Conservation (phyloP, 495 filamentous ascomycete species). For the Aspergillus haitiensis region DNA sequence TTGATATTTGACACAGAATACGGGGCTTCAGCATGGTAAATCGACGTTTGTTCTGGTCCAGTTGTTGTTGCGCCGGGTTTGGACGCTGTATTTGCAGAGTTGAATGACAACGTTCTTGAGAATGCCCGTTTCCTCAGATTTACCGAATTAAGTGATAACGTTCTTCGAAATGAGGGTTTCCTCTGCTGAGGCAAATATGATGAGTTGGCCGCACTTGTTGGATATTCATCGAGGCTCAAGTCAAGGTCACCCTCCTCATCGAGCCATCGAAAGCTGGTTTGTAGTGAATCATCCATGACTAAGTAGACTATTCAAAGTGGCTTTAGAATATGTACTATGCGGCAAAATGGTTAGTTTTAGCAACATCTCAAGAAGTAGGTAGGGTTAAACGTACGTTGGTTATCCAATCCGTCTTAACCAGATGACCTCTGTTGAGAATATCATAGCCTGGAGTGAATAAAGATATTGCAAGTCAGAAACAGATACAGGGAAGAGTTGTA, state of each 20-base stretch:
- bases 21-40: slow-evolving; percentile 20
- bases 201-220: slow-evolving; percentile 42
- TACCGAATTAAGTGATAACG: slow-evolving; percentile 42
- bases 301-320: slow-evolving; percentile 25
- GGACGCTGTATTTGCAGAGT: slow-evolving; percentile 24
- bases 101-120: slow-evolving; percentile 50
- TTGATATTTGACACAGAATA: slow-evolving; percentile 31
- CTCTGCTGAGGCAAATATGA: slow-evolving; percentile 26
- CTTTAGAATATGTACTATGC: no score
- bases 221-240: slow-evolving; percentile 60
- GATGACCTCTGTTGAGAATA: no score
- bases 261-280: slow-evolving; percentile 75
- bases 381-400: no score
- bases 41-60: slow-evolving; percentile 21
- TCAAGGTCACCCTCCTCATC: slow-evolving; percentile 78
- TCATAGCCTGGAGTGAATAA: no score
- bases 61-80: slow-evolving; percentile 22
- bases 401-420: no score
- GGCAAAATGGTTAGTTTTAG: no score
- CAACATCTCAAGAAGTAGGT: no score
- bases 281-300: slow-evolving; percentile 55
- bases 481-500: no score
- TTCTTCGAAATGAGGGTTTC: slow-evolving; percentile 50
- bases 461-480: no score
- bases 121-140: slow-evolving; percentile 42